Evolutionary conservation across 441 rosid genomes (phyloP).

Genomic region (Croton laevigatus): DNA sequence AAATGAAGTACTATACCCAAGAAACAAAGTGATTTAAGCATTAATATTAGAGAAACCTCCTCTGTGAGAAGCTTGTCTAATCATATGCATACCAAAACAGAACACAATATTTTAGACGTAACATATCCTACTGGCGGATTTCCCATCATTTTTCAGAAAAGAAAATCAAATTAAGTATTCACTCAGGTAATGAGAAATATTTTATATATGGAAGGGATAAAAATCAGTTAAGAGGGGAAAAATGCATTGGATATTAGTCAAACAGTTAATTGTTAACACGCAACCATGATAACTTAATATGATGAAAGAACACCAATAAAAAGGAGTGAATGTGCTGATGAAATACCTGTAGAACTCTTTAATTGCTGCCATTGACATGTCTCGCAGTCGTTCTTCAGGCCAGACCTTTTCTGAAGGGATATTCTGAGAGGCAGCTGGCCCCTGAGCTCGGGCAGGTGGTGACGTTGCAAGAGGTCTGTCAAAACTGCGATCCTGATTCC

Average conservation of each 20-base stretch:
- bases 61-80: background rate
- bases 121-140: background rate
- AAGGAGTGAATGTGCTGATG: slow-evolving; percentile 11
- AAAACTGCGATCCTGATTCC: slow-evolving; percentile 43
- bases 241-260: background rate
- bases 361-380: slow-evolving; percentile 72
- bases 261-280: background rate
- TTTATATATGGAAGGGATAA: too few relatives aligned
- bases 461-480: slow-evolving; percentile 59
- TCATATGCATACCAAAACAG: background rate
- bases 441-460: slow-evolving; percentile 42
- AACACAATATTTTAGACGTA: background rate
- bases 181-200: too few relatives aligned
- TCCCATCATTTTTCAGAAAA: background rate
- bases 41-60: background rate
- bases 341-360: slow-evolving; percentile 90
- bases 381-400: slow-evolving; percentile 59
- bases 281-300: background rate
- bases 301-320: background rate
- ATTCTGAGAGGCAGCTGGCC: slow-evolving; percentile 35
- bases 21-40: too few relatives aligned
- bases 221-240: too few relatives aligned
- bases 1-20: background rate
- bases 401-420: slow-evolving; percentile 46
- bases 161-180: too few relatives aligned